phyloP scores from a whole-genome alignment of 805 yeast species.

The Teunomyces barrocoloradensis region DNA sequence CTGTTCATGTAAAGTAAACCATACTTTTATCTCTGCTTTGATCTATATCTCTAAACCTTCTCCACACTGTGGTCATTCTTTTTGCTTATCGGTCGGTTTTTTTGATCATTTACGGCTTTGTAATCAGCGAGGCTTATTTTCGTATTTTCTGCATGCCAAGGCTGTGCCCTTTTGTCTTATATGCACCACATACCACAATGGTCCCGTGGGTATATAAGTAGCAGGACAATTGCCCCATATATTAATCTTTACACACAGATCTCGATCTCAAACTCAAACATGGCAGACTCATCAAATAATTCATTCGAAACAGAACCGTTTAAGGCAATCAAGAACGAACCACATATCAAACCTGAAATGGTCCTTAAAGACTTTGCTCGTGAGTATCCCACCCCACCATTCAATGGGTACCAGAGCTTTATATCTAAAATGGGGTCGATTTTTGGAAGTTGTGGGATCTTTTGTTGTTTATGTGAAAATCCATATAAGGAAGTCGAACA shows the following conservation, averaged over 20 bases:
- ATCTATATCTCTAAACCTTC: too few species aligned
- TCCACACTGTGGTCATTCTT: neutral
- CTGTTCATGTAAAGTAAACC: too few species aligned
- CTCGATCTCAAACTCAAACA: neutral
- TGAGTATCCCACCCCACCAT: constrained; percentile 37
- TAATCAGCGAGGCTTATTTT: neutral
- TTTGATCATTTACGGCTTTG: neutral
- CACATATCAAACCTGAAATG: constrained; percentile 39
- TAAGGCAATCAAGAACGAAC: constrained; percentile 12
- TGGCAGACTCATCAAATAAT: constrained; percentile 1
- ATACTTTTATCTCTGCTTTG: too few species aligned
- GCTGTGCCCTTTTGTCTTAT: neutral
- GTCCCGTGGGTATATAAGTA: neutral
- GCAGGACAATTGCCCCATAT: too few species aligned
- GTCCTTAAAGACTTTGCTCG: constrained; percentile 41
- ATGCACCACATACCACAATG: neutral
- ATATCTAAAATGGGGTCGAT: constrained; percentile 41
- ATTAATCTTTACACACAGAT: too few species aligned
- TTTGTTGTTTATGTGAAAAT: constrained; percentile 57
- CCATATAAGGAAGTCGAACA: constrained; percentile 61
- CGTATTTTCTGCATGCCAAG: neutral
- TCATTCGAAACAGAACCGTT: constrained; percentile 2
- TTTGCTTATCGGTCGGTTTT: neutral
- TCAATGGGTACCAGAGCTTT: constrained; percentile 41
- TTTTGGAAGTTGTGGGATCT: constrained; percentile 53